These are phyloP conservation scores for Agrocybe chaxingu DNA, from an alignment of 768 basidiomycete species.

Conservation along the genomic window DNA sequence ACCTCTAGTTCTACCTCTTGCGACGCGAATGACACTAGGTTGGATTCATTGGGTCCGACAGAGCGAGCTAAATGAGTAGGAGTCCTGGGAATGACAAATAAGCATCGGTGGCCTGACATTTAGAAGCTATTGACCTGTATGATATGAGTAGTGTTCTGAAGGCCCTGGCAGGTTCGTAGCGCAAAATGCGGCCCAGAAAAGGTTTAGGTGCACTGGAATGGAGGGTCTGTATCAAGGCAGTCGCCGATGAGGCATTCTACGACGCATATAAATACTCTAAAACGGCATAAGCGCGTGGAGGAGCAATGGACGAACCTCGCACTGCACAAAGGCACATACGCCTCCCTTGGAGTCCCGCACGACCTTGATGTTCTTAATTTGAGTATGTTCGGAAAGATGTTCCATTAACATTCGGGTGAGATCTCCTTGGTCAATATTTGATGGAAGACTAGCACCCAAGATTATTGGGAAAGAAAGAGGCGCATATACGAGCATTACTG, in stretches of 20 bases:
- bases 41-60: slow-evolving; percentile 9
- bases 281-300: slow-evolving; percentile 2
- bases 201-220: slow-evolving; percentile 52
- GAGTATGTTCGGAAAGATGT: slow-evolving; percentile 64
- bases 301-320: slow-evolving; percentile 50
- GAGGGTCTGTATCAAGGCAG: slow-evolving; percentile 56
- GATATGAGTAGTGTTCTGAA: slow-evolving; percentile 73
- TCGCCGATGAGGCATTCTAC: slow-evolving; percentile 58
- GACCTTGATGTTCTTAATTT: slow-evolving; percentile 67
- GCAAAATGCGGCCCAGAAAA: slow-evolving; percentile 70
- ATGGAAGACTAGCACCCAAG: slow-evolving; percentile 52
- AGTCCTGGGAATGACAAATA: slow-evolving; percentile 22
- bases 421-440: slow-evolving; percentile 62
- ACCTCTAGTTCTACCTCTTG: slow-evolving; percentile 40
- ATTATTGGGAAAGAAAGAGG: neutral
- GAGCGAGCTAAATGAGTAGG: slow-evolving; percentile 34
- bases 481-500: slow-evolving; percentile 6
- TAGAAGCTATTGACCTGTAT: slow-evolving; percentile 39
- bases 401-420: slow-evolving; percentile 57
- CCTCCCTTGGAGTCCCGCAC: slow-evolving; percentile 75
- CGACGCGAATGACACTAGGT: slow-evolving; percentile 18
- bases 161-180: slow-evolving; percentile 76
- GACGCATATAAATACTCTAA: slow-evolving; percentile 12
- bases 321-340: slow-evolving; percentile 84
- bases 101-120: neutral